phyloP scores from a whole-genome alignment of 1,284 basidiomycete genomes.

The Ceratobasidium sp. region DNA sequence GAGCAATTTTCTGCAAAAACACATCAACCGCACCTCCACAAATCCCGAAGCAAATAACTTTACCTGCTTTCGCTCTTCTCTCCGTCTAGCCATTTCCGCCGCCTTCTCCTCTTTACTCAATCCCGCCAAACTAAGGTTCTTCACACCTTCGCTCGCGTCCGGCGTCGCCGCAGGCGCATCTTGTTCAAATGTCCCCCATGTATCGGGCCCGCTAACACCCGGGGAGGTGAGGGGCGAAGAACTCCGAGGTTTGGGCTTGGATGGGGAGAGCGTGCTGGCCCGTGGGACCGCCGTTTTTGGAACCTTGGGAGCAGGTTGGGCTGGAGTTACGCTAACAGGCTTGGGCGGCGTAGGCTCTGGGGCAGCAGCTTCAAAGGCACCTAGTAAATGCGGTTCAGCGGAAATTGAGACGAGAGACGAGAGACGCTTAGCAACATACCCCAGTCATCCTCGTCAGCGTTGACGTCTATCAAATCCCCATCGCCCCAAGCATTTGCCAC shows the following conservation, averaged over 20 bases:
- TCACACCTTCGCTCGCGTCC: conserved; percentile 51
- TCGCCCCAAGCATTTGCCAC: conserved; percentile 73
- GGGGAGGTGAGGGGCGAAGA: conserved; percentile 43
- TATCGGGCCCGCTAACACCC: conserved; percentile 13
- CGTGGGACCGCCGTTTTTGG: conserved; percentile 16
- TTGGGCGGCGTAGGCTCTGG: conserved; percentile 48
- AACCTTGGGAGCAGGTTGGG: conserved; percentile 34
- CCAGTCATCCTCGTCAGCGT: conserved; percentile 94
- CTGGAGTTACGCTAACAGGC: neutral
- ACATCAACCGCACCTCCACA: conserved; percentile 1
- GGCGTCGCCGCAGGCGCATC: conserved; percentile 51
- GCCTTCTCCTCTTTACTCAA: conserved; percentile 91
- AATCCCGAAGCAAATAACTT: conserved; percentile 49
- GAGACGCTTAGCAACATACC: conserved; percentile 69
- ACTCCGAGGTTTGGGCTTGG: conserved; percentile 26
- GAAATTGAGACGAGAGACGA: conserved; percentile 21
- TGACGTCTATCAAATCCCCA: conserved; percentile 89
- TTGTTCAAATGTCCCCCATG: conserved; percentile 46
- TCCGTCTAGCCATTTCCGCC: conserved; percentile 86
- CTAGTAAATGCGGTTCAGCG: conserved; percentile 58
- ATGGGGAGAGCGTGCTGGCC: conserved; percentile 28
- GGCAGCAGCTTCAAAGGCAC: conserved; percentile 84
- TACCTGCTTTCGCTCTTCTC: conserved; percentile 89
- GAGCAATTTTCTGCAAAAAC: conserved; percentile 51
- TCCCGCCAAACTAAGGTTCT: conserved; percentile 55